Evolutionary conservation across 2,329 filamentous ascomycete species (phyloP), one percentile per base, ranked within the genome.

Genomic region (Arthroderma sp.): DNA sequence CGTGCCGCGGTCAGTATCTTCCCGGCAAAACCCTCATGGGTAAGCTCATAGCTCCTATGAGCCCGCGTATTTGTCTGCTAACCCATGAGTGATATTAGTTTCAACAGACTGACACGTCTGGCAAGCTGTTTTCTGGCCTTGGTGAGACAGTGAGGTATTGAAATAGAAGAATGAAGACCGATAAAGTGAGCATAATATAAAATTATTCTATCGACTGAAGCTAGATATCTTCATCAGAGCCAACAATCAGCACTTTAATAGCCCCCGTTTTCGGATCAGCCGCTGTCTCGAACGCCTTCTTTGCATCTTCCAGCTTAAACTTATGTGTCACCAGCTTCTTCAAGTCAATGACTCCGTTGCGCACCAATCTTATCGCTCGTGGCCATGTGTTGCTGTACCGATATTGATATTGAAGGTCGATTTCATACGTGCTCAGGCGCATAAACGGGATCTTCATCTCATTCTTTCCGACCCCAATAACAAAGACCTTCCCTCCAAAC

Each of bases 361-460:
- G 78, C 33, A 96, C 75, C 52, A 96, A 70, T 40, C 88, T 77
- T 54, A 96, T 95, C 37, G 91, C 89, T 50, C 85, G 78, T 31
- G 89, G 91, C 89, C 89, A 96, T 22, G 86, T 94, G 70, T 96
- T 95, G 69, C 76, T 77, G 71, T 96, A 96, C 49, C 91, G 78
- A 71, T 96, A 96, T 70, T 96, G 89, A 65, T 95, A 91, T 68
- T 94, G 85, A 49, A 96, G 72, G 66, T 96, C 89, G 55, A 96
- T 83, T 69, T 96, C 91, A 51, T 85, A 77, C 4, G 88, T 89
- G 56, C 83, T 89, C 47, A 89, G 75, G 42, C 86, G 72, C 89
- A 95, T 95, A 65, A 96, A 96, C 29, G 89, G 89, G 51, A 96
- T 83, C 65, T 78, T 86, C 71, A 96, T 91, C 71, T 95, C 85